Base-by-base conservation (phyloP, 768 basidiomycete genomes). In the Peribolospora baueri region DNA sequence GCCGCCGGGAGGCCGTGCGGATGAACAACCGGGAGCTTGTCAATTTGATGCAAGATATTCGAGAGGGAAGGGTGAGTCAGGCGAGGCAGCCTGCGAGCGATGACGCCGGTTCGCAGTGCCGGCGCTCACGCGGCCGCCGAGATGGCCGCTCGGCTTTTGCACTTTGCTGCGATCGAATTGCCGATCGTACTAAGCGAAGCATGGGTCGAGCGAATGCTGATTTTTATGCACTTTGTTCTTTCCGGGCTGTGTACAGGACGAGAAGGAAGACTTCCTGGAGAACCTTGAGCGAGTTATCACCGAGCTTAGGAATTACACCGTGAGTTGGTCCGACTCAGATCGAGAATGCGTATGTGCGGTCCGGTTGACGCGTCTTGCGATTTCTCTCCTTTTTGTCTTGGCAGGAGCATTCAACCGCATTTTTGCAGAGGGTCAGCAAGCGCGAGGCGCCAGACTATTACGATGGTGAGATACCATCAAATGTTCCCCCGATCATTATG, bases 401-500 rank as follows among this genome's bases (percentile, higher is more conserved):
- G 62, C 86, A 83, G 72, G 86, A 79, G 65, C 85, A 90, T 68
- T 81, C 90, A 7, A 82, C 84, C 62, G 81, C 88, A 7, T 98
- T 98, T 67, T 74, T 91, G 53, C 87, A 84, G 65, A 88, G 88
- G 3, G 91, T 98, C 3, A 77, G 82, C 5, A 88, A 76, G 70
- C 70, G 79, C 46, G 88, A 97, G 61, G 82, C 81, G 9, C 84
- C 86, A 46, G 88, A 95, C 68, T 98, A 98, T 64, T 81, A 86
- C 68, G 82, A 87, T 49, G 76, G 91, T 86, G 59, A 25, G 9
- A 54, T 43, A 43, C 55, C 50, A 8, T 25, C n/a, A 52, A 40
- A 3, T 25, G 8, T 7, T 25, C 40, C 38, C 51, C 42, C 9
- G 14, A n/a, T 5, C 42, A n/a, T 13, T 9, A 14, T 14, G 52